Conservation (phyloP, 176 grass and related monocot genomes). For the Rhynchospora breviuscula region DNA sequence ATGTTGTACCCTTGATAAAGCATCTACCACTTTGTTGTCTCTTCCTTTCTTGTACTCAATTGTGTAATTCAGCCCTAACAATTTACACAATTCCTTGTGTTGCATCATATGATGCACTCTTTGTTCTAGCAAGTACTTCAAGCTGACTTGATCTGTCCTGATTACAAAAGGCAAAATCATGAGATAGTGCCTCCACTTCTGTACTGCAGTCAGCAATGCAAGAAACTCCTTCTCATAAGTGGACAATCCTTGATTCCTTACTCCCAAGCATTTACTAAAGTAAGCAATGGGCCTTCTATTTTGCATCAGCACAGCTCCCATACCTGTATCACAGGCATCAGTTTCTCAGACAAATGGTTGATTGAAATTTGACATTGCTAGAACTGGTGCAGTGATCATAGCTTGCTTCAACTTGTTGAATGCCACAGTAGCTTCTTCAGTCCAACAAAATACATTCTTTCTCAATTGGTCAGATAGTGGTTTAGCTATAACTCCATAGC, state of each 20-base stretch:
- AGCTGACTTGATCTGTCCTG: no score
- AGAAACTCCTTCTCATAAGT: not conserved
- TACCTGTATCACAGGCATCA: no score
- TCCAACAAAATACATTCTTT: not conserved
- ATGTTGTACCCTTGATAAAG: not conserved
- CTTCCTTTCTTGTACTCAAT: not conserved
- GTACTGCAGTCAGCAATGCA: not conserved
- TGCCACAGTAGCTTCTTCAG: not conserved
- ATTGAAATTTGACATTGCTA: not conserved
- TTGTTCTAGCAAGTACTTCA: no score
- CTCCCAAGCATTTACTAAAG: not conserved
- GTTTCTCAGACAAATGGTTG: not conserved
- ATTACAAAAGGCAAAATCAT: no score
- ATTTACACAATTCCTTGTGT: not conserved
- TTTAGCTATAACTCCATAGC: not conserved
- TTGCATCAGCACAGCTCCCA: no score
- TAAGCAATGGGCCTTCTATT: not conserved
- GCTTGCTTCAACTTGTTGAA: not conserved
- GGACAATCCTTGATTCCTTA: not conserved
- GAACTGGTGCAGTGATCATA: not conserved
- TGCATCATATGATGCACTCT: no score
- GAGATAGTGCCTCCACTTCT: not conserved
- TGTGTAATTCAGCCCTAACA: not conserved
- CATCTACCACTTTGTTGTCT: not conserved
- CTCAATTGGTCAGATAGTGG: not conserved